Evolutionary conservation across 805 yeast species (phyloP).

Genomic region (Wickerhamiella bombiphila): DNA sequence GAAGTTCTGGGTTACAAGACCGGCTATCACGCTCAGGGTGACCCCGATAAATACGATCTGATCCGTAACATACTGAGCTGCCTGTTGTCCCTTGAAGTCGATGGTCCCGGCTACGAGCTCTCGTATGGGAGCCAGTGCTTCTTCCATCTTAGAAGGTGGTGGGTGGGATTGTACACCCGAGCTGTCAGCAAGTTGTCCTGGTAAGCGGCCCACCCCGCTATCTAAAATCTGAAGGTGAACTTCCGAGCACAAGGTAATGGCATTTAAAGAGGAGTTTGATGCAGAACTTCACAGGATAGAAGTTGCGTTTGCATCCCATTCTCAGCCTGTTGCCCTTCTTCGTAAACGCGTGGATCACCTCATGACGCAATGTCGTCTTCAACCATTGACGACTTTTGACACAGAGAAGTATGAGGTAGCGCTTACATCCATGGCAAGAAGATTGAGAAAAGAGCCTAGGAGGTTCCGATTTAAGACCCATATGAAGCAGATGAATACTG

Average conservation of each 20-base stretch:
- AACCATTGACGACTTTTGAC: neutral
- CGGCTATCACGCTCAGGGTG: slow-evolving; percentile 8
- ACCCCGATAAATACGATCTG: slow-evolving; percentile 9
- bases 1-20: slow-evolving; percentile 11
- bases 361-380: neutral
- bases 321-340: too few relatives aligned
- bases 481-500: neutral
- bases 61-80: slow-evolving; percentile 4
- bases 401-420: neutral
- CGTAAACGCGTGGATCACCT: neutral
- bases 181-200: too few relatives aligned
- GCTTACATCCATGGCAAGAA: neutral
- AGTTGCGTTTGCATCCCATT: too few relatives aligned
- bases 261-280: too few relatives aligned
- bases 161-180: too few relatives aligned
- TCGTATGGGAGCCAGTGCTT: neutral
- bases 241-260: too few relatives aligned
- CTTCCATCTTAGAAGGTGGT: neutral
- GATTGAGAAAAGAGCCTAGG: slow-evolving; percentile 1
- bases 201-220: too few relatives aligned
- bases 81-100: slow-evolving; percentile 18
- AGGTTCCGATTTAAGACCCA: slow-evolving; percentile 9
- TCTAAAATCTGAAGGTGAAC: too few relatives aligned
- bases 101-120: slow-evolving; percentile 12
- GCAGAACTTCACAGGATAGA: too few relatives aligned